Evolutionary conservation across 331 rosid species (phyloP).

Genomic region (Malus hybrid): DNA sequence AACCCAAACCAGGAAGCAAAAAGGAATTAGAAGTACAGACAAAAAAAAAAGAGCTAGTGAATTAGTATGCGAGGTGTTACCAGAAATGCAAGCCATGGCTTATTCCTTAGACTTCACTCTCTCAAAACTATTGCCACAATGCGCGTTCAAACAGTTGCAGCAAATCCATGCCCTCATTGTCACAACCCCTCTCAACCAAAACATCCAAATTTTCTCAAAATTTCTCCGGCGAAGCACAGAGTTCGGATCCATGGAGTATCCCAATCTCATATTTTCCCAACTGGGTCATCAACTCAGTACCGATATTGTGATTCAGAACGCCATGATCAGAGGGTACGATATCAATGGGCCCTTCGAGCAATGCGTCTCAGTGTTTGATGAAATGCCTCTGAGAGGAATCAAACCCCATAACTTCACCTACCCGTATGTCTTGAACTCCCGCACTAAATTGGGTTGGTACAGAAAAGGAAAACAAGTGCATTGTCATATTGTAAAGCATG

Average conservation of each 20-base stretch:
- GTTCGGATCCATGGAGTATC: conserved; percentile 20
- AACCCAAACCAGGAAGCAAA: not conserved
- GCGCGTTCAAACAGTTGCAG: conserved; percentile 17
- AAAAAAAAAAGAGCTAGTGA: not conserved
- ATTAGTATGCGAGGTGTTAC: not conserved
- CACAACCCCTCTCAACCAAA: conserved; percentile 7
- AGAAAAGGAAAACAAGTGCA: conserved; percentile 17
- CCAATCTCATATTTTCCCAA: conserved; percentile 13
- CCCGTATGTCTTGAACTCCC: conserved; percentile 20
- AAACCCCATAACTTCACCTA: conserved; percentile 30
- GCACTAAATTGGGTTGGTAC: conserved; percentile 22
- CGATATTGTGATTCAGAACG: conserved; percentile 16
- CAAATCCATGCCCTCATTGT: conserved; percentile 17
- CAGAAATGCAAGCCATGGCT: no score
- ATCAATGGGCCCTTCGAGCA: conserved; percentile 4
- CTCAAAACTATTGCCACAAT: conserved; percentile 8
- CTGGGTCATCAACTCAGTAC: not conserved
- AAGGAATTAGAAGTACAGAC: no score
- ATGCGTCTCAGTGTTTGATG: conserved; percentile 13
- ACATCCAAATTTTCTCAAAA: conserved; percentile 11
- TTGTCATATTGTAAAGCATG: conserved; percentile 14
- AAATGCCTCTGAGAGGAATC: conserved; percentile 21
- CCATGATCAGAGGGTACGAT: conserved; percentile 25
- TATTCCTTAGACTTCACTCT: conserved; percentile 3
- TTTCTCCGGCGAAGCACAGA: conserved; percentile 23